Evolutionary conservation across 345 rosid genomes (phyloP).

Genomic region (Corchorus capsularis): DNA sequence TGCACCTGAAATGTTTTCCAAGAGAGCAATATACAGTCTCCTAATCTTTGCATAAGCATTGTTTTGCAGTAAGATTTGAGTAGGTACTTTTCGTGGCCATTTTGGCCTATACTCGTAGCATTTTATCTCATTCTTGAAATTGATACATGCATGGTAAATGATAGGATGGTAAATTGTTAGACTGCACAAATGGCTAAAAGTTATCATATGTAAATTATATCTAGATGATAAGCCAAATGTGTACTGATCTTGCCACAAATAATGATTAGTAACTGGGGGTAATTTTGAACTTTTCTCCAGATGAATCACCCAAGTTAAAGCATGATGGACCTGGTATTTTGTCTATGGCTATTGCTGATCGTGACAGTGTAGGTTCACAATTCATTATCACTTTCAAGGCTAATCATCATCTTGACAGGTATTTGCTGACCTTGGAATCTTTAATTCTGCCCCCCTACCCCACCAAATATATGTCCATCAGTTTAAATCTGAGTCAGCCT

Average conservation of each 20-base stretch:
- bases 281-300: slow-evolving; percentile 45
- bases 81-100: background rate
- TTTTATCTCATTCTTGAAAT: background rate
- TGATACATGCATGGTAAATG: background rate
- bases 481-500: background rate
- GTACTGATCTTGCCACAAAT: background rate
- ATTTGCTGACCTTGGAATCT: slow-evolving; percentile 13
- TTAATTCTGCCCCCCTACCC: background rate
- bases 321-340: slow-evolving; percentile 85
- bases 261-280: slow-evolving; percentile 16
- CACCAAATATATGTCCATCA: background rate
- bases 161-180: background rate
- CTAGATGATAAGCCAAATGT: background rate
- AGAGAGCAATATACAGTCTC: background rate
- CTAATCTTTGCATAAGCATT: background rate
- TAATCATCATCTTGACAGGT: slow-evolving; percentile 85
- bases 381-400: slow-evolving; percentile 81
- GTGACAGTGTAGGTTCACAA: slow-evolving; percentile 86
- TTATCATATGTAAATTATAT: background rate
- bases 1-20: background rate
- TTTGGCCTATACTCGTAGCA: background rate
- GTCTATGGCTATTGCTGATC: slow-evolving; percentile 78
- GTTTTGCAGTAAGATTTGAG: background rate
- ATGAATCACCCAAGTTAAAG: slow-evolving; percentile 79
- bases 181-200: background rate